A percentile compares a stretch with the other conserved stretches of the same genome.
These are phyloP conservation scores for Neofusicoccum umdonicola DNA, from an alignment of 2,329 filamentous ascomycete genomes.

Conservation along the genomic window DNA sequence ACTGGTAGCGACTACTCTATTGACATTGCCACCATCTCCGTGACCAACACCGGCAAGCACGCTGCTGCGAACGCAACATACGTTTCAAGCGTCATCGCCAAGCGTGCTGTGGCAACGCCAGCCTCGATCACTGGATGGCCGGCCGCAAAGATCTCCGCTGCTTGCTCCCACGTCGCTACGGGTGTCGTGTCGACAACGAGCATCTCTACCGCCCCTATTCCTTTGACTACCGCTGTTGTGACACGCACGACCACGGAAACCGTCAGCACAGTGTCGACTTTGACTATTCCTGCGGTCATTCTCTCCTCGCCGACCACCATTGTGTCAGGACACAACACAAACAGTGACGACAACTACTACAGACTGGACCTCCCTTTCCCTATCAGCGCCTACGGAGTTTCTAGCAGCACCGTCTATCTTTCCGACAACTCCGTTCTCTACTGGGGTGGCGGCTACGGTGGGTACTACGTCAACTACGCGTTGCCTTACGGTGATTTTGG, in stretches of 20 bases:
- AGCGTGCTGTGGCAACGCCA: not conserved
- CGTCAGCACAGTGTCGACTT: not conserved
- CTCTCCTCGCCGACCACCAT: not conserved
- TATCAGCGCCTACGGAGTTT: not conserved
- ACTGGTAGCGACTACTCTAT: not conserved
- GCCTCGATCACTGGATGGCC: not conserved
- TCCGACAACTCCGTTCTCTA: not conserved
- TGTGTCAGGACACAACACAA: not conserved
- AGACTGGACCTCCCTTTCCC: not conserved
- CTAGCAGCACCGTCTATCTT: not conserved
- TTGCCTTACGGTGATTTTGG: not conserved
- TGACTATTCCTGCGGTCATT: not conserved
- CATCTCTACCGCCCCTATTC: not conserved
- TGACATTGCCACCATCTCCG: not conserved
- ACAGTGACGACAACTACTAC: not conserved
- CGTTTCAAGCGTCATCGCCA: not conserved
- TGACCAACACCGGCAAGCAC: not conserved
- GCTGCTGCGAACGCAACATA: not conserved
- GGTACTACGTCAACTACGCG: not conserved
- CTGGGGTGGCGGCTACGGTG: not conserved
- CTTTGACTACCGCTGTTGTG: not conserved
- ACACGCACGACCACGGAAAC: not conserved
- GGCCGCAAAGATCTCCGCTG: not conserved
- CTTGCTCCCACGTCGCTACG: not conserved
- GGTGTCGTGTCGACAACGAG: not conserved